Conservation (phyloP, 768 basidiomycete species). For the Boletus sp. region DNA sequence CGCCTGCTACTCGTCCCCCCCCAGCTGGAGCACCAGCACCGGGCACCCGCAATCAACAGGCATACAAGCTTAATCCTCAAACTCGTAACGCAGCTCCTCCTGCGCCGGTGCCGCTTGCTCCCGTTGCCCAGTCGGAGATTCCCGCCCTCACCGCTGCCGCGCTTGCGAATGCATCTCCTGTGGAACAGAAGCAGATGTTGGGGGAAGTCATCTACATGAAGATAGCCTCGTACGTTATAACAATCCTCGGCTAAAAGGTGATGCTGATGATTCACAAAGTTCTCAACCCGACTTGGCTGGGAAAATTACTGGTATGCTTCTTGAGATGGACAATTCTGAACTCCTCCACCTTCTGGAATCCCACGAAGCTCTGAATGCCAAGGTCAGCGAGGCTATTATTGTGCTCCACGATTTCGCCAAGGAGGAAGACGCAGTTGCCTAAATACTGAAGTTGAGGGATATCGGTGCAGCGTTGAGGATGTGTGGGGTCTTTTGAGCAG, state of each 20-base stretch:
- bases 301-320: constrained; percentile 98
- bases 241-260: background rate
- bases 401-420: constrained; percentile 84
- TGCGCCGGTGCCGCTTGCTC: constrained; percentile 32
- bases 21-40: constrained; percentile 48
- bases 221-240: constrained; percentile 64
- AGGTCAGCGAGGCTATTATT: constrained; percentile 87
- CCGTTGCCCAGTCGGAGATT: constrained; percentile 47
- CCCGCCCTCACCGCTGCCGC: constrained; percentile 61
- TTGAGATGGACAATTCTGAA: constrained; percentile 98
- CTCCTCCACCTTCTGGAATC: constrained; percentile 85
- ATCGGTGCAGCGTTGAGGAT: constrained; percentile 7
- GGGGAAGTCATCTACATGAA: constrained; percentile 96
- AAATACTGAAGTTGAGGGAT: background rate
- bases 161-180: constrained; percentile 56
- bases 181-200: constrained; percentile 98
- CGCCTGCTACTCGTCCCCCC: constrained; percentile 43
- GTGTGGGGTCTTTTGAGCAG: constrained; percentile 36
- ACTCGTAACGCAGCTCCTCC: constrained; percentile 38
- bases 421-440: constrained; percentile 29
- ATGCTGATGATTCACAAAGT: constrained; percentile 36
- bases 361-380: constrained; percentile 77
- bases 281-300: constrained; percentile 92
- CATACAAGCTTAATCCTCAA: constrained; percentile 34
- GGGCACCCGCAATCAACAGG: constrained; percentile 34